Evolutionary conservation across 2,329 filamentous ascomycete genomes (phyloP), one percentile per base, ranked within the genome.

Genomic region (Phaeosphaeriaceae sp.): DNA sequence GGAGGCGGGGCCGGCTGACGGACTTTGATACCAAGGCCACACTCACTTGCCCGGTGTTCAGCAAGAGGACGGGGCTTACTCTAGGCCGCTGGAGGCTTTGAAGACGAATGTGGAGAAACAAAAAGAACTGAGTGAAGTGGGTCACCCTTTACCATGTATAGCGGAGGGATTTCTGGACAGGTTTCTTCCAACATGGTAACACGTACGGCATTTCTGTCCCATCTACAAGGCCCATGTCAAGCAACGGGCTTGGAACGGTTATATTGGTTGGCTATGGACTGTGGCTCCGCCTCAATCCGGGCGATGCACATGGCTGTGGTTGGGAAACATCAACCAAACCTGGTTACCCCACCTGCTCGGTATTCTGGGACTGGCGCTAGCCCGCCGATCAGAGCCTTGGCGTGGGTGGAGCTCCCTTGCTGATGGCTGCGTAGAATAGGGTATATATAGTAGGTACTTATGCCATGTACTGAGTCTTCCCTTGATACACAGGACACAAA

Each of bases 1-100:
- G 56, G 58, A 58, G 54, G 66, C 61, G 66, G 66, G 66, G 66
- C 66, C 65, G 66, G 55, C 46, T 55, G 50, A 59, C 61, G 60
- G 57, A 60, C 41, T 55, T 60, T 33, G 42, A 51, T 59, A 43
- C 44, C 16, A 50, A 48, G 47, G 46, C 38, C 39, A 39, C 38
- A 11, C n/a, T n/a, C n/a, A 35, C 29, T 39, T 36, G 26, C 34
- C 16, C 32, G 38, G 39, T 46, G 54, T 28, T 61, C 47, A 51
- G 59, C 62, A 57, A 64, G 55, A 56, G 50, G 52, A 40, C 15
- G 15, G 30, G n/a, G 15, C 6, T 12, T 34, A 12, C 30, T n/a
- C 32, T 11, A 17, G 30, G n/a, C 18, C 12, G 30, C 29, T 20
- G 23, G 16, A 6, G 33, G 23, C 15, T 36, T 11, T 44, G 17